A percentile compares a stretch with the other conserved stretches of the same genome.
Evolutionary conservation across 148 eudicot species (phyloP).

Genomic region (Spergularia marina): DNA sequence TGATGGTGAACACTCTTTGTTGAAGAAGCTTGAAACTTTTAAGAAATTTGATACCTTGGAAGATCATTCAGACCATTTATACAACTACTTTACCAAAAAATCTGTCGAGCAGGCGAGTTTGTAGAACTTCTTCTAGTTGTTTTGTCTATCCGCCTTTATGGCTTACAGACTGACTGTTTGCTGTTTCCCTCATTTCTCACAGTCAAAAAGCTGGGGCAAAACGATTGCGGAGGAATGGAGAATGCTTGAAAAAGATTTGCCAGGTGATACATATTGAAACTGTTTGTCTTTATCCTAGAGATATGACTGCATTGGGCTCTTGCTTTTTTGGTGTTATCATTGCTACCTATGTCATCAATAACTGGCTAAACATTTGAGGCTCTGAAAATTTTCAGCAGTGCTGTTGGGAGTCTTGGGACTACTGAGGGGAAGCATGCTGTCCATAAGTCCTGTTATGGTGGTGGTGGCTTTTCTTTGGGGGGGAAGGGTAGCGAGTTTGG

Average conservation of each 20-base stretch:
- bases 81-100: constrained; percentile 15
- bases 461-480: too few relatives aligned
- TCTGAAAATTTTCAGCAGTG: background rate
- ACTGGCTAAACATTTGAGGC: background rate
- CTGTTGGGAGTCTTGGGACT: background rate
- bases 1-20: constrained; percentile 33
- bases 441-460: too few relatives aligned
- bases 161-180: constrained; percentile 10
- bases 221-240: constrained; percentile 87
- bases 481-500: background rate
- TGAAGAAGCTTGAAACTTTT: constrained; percentile 45
- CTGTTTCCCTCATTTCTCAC: constrained; percentile 24
- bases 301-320: background rate
- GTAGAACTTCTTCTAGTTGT: constrained; percentile 10
- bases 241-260: constrained; percentile 74
- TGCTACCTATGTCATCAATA: too few relatives aligned
- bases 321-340: too few relatives aligned
- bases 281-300: constrained; percentile 8
- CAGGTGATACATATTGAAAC: constrained; percentile 44
- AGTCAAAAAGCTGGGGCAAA: constrained; percentile 72
- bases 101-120: constrained; percentile 41
- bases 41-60: constrained; percentile 72
- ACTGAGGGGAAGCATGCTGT: background rate
- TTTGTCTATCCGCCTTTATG: background rate
- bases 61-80: constrained; percentile 70